phyloP scores from a whole-genome alignment of 2,329 filamentous ascomycete genomes.

The Fusarium penzigii region DNA sequence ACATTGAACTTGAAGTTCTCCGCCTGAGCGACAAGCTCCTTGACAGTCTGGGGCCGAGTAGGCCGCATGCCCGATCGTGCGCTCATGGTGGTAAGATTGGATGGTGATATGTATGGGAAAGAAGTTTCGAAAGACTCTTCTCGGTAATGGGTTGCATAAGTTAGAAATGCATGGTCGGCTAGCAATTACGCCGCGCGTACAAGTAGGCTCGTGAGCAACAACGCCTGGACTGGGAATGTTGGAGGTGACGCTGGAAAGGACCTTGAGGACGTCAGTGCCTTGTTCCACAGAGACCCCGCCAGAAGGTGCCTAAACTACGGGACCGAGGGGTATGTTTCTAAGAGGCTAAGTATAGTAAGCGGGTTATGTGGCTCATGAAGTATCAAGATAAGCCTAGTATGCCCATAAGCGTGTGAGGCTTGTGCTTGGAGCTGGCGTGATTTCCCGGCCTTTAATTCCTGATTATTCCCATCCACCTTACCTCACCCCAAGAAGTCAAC shows the following conservation, averaged over 20 bases:
- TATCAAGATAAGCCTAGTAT: too few species aligned
- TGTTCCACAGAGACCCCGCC: background rate
- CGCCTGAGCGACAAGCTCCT: constrained; percentile 75
- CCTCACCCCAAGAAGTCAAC: background rate
- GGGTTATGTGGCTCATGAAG: too few species aligned
- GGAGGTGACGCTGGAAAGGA: background rate
- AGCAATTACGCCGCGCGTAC: background rate
- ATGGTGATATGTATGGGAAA: background rate
- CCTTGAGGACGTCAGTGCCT: background rate
- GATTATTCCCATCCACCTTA: background rate
- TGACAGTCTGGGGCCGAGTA: constrained; percentile 64
- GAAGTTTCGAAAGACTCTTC: constrained; percentile 13
- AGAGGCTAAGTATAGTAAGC: background rate
- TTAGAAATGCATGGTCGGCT: background rate
- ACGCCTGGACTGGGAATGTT: background rate
- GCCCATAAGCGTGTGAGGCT: too few species aligned
- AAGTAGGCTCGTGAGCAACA: background rate
- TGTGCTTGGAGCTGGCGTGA: background rate
- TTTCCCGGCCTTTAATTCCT: background rate
- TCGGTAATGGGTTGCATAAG: background rate
- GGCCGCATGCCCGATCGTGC: constrained; percentile 34
- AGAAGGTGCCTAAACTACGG: background rate
- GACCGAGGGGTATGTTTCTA: background rate
- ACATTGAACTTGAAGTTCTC: constrained; percentile 80
- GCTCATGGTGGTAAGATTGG: constrained; percentile 28